A percentile compares a stretch with the other conserved stretches of the same genome.
phyloP scores from a whole-genome alignment of 2,329 filamentous ascomycete species.

The Daldinia sp. region DNA sequence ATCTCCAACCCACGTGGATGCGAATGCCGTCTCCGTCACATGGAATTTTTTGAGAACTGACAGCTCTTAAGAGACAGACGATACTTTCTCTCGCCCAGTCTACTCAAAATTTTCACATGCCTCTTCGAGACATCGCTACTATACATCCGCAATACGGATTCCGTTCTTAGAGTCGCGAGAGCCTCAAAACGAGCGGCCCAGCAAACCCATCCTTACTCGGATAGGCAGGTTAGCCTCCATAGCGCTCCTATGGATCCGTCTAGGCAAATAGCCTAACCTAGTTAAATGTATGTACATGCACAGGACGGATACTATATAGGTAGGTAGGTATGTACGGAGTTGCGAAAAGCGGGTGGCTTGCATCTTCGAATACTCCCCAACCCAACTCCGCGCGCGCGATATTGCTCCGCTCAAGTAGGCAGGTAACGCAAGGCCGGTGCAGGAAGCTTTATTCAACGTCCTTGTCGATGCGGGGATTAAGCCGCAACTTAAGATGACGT shows the following conservation, averaged over 20 bases:
- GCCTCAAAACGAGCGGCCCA: slow-evolving; percentile 2
- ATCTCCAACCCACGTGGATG: not conserved
- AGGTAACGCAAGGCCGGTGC: slow-evolving; percentile 5
- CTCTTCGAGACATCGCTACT: slow-evolving; percentile 2
- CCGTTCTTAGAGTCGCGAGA: not conserved
- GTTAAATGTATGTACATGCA: no score
- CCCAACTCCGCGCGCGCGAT: not conserved
- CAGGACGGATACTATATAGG: no score
- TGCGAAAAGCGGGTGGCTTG: slow-evolving; percentile 30
- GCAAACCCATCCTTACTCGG: slow-evolving; percentile 25
- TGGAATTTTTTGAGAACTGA: not conserved
- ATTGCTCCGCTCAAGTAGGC: slow-evolving; percentile 10
- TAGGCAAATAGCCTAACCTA: slow-evolving; percentile 12
- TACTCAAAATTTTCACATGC: not conserved
- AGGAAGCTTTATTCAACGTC: slow-evolving; percentile 30
- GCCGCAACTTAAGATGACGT: slow-evolving; percentile 31
- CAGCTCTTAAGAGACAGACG: not conserved
- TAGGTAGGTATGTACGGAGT: slow-evolving; percentile 7
- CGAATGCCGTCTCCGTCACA: not conserved
- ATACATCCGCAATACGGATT: not conserved
- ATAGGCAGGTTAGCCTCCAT: slow-evolving; percentile 26
- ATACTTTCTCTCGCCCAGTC: not conserved
- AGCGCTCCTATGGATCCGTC: not conserved
- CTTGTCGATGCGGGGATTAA: slow-evolving; percentile 29
- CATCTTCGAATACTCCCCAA: slow-evolving; percentile 22